These are phyloP conservation scores for Fusarium robinianum DNA, from an alignment of 2,329 filamentous ascomycete species.

Conservation along the genomic window DNA sequence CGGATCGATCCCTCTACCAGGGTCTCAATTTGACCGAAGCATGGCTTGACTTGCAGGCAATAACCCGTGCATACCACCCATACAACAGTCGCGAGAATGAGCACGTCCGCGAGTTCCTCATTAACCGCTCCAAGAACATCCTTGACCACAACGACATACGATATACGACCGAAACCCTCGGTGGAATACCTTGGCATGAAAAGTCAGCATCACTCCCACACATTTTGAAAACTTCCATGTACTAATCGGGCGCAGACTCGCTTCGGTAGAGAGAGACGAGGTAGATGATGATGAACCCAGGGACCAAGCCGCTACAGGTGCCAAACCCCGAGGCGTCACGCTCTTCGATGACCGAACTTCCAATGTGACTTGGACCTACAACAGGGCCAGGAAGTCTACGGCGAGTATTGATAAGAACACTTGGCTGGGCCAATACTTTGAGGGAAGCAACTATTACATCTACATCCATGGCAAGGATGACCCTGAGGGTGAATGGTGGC, in stretches of 20 bases:
- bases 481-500: slow-evolving; percentile 75
- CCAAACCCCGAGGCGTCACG: slow-evolving; percentile 50
- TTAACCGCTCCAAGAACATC: slow-evolving; percentile 72
- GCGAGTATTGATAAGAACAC: slow-evolving; percentile 30
- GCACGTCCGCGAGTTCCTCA: slow-evolving; percentile 74
- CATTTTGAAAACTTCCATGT: background rate
- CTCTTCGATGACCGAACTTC: slow-evolving; percentile 79
- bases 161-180: slow-evolving; percentile 48
- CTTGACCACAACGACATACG: slow-evolving; percentile 62
- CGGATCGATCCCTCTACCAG: slow-evolving; percentile 47
- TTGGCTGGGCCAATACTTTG: slow-evolving; percentile 73
- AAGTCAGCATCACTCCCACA: slow-evolving; percentile 23
- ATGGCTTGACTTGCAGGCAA: slow-evolving; percentile 78
- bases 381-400: slow-evolving; percentile 20
- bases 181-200: slow-evolving; percentile 38
- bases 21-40: slow-evolving; percentile 84
- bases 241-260: slow-evolving; percentile 16
- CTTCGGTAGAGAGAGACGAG: slow-evolving; percentile 1
- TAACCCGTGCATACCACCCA: slow-evolving; percentile 80
- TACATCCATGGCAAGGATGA: slow-evolving; percentile 86
- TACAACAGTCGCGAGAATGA: slow-evolving; percentile 89
- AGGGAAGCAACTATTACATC: slow-evolving; percentile 89
- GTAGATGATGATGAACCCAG: background rate
- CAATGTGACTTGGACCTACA: slow-evolving; percentile 70
- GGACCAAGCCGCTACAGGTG: no score